Evolutionary conservation across 768 basidiomycete species (phyloP), one percentile per base, ranked within the genome.

Genomic region (Mycena chlorophos): DNA sequence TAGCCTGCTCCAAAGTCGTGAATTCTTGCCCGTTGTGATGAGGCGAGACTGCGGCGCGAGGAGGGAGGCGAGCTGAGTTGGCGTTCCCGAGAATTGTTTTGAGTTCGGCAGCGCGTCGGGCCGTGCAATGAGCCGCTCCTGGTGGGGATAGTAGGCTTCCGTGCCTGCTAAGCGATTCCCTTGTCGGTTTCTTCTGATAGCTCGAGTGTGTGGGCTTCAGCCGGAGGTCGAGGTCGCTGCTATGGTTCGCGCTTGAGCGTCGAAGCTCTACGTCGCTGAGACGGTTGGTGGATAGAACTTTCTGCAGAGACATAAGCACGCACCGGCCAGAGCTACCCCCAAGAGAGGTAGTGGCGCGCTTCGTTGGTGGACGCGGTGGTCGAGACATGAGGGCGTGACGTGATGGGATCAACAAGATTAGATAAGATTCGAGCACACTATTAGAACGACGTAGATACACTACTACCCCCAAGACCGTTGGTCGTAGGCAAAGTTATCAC

Each of bases 1-100:
- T 86, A 4, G 89, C 86, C 64, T 89, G 88, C 68, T 91, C 91
- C 34, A 92, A 73, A 1, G 71, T 68, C 20, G 84, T 75, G 13
- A 67, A 58, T 29, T 70, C 66, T 43, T 65, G 53, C 40, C 63
- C 60, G 52, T 55, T 40, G 42, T 30, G 46, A 51, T 55, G 60
- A 22, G 55, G 76, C 23, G 76, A 60, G 28, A 86, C 62, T 4
- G 74, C 72, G 17, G 84, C 78, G 12, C 82, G 80, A 27, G 78
- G 66, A 66, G 80, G 84, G 34, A 89, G 69, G 38, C 80, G 78
- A 23, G n/a, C n/a, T 42, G 84, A 77, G 52, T 76, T 71, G 0
- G 81, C 73, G 64, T 86, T 81, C 13, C 89, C 89, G 5, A 90
- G 77, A 49, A 89, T 76, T 28, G 78, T 68, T 54, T 80, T 82